Evolutionary conservation across 148 eudicot species (phyloP).

Genomic region (Hydrangea macrophylla): DNA sequence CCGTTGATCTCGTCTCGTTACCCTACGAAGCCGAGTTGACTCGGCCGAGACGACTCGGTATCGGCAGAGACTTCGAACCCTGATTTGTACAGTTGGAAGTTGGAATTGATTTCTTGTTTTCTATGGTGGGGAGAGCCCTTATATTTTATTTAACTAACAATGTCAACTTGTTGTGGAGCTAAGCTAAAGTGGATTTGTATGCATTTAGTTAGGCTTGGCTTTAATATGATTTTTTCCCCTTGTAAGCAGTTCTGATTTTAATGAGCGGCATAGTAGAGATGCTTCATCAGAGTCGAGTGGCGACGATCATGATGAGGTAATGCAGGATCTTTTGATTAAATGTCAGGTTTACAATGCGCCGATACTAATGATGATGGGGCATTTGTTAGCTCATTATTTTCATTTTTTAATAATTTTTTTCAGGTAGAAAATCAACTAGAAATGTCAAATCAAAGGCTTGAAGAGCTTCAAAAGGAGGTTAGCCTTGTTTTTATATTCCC

Average conservation of each 20-base stretch:
- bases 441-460: slow-evolving; percentile 45
- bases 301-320: slow-evolving; percentile 40
- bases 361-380: neutral
- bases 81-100: no score
- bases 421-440: slow-evolving; percentile 56
- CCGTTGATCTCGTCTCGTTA: no score
- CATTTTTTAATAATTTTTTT: slow-evolving; percentile 15
- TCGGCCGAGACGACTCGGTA: no score
- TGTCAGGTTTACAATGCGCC: neutral
- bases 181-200: neutral
- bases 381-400: neutral
- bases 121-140: no score
- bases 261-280: slow-evolving; percentile 51
- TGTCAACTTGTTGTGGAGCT: neutral
- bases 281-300: slow-evolving; percentile 60
- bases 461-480: slow-evolving; percentile 76
- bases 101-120: no score
- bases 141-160: no score
- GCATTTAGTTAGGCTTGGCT: neutral
- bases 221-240: slow-evolving; percentile 6
- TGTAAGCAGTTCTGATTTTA: slow-evolving; percentile 43
- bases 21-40: no score
- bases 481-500: slow-evolving; percentile 14
- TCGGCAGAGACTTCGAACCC: no score
- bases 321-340: slow-evolving; percentile 10